Evolutionary conservation across 78 protist genomes (phyloP), one percentile per base, ranked within the genome.

Genomic region (Creolimax fragrantissima): DNA sequence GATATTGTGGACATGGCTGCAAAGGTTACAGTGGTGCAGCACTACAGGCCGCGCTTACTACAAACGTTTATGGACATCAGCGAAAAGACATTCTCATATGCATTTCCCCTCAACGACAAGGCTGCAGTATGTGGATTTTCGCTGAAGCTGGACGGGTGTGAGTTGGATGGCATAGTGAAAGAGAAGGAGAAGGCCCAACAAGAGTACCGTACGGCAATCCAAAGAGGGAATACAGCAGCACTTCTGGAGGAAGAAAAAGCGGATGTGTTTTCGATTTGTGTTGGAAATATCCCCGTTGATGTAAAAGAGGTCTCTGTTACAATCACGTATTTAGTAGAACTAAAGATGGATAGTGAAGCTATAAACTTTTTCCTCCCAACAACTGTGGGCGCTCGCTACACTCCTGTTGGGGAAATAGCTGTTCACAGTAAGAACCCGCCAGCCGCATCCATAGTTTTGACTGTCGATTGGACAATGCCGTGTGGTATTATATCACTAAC

Each of bases 41-140:
- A 81, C 39, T 97, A 96, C 89, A 41, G 32, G 83, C 95, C 95
- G 92, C 89, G 74, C 42, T 44, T 44, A 5, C n/a, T 44, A 5
- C n/a, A n/a, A n/a, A n/a, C n/a, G n/a, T n/a, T n/a, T n/a, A 3
- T 17, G 43, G 67, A 17, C 5, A 7, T 2, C 84, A 45, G 17
- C 17, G 90, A 43, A 44, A n/a, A n/a, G n/a, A n/a, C n/a, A n/a
- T 94, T 97, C 11, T 90, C 47, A 6, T 97, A 94, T 66, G 94
- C 92, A 35, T 97, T 97, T 81, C 98, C 98, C 3, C 85, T 97
- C 43, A 95, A 96, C 39, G 96, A 93, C 11, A 92, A 84, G 88
- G 92, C 96, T 2, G 98, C 98, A 3, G 98, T 97, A 24, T 96
- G 97, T 66, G 97, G 93, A 3, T 97, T 97, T n/a, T 93, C 93